Base-by-base conservation (phyloP, 495 filamentous ascomycete genomes). In the Bryoglossum gracile region DNA sequence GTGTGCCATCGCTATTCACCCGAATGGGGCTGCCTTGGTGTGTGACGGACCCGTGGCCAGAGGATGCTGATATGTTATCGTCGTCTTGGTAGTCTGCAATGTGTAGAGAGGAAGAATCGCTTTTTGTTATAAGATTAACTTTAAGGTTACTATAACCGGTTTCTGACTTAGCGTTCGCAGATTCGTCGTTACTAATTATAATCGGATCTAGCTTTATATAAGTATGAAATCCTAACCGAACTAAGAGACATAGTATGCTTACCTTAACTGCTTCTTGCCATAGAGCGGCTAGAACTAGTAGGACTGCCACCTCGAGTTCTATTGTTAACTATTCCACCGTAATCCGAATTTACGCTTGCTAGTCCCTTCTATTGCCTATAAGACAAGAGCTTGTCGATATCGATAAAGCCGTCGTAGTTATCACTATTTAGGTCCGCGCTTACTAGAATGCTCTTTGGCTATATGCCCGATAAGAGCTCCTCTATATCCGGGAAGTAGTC, bases 181-280 rank as follows among this genome's bases (percentile, higher is more conserved):
- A 45, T 51, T 51, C 40, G 18, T 51, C 41, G 30, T 51, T 28
- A 51, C 41, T 51, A 3, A 51, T 23, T 33, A 49, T 49, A 49
- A 49, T 42, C 33, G 47, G 47, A 50, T 50, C 47, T 50, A 25
- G 47, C 16, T 37, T 51, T 4, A 23, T 17, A 39, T 51, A 17
- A 51, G 32, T 51, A 45, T 23, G 41, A 24, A 51, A 41, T 46
- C 48, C 40, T 45, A 4, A 33, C 24, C 41, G 23, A 51, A 46
- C 16, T 51, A 41, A 46, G 48, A 51, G 16, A 38, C 32, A 22
- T 28, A 23, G 28, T 36, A 46, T 51, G 41, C 40, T 51, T 24
- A 46, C 48, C 48, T 44, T 38, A 13, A 21, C 35, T 51, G 41
- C 41, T 51, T 51, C 48, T 41, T 51, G 10, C 48, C 28, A 28